Evolutionary conservation across 2,329 filamentous ascomycete genomes (phyloP).

Genomic region (Cladosporium austrohemisphaericum): DNA sequence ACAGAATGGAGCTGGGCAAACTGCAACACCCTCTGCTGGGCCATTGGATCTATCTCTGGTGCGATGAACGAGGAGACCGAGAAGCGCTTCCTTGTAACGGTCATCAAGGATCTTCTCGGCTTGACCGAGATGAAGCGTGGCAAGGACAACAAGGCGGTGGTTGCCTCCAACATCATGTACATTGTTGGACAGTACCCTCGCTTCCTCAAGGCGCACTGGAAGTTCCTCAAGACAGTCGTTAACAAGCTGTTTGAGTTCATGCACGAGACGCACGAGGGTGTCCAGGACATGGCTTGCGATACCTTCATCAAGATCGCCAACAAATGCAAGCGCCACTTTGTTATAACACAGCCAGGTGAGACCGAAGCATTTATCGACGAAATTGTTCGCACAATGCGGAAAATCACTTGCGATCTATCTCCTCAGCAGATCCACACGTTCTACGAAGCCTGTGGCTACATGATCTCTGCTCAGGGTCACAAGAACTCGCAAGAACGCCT

Average conservation of each 20-base stretch:
- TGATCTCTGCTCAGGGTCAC: conserved; percentile 97
- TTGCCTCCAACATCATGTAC: conserved; percentile 99
- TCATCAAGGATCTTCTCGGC: conserved; percentile 95
- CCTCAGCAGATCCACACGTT: conserved; percentile 98
- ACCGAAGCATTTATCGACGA: conserved; percentile 96
- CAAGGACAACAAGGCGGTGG: conserved; percentile 98
- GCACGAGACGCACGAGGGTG: conserved; percentile 99
- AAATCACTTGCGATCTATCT: conserved; percentile 91
- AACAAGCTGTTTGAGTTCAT: conserved; percentile 99
- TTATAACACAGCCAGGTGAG: conserved; percentile 91
- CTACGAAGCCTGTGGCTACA: conserved; percentile 97
- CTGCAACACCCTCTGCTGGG: conserved; percentile 99
- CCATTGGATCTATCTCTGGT: conserved; percentile 95
- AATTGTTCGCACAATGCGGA: conserved; percentile 91
- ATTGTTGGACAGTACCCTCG: conserved; percentile 98
- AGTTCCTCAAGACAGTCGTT: conserved; percentile 98
- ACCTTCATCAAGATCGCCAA: conserved; percentile 99
- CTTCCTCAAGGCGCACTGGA: conserved; percentile 99
- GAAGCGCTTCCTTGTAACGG: conserved; percentile 95
- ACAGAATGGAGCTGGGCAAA: conserved; percentile 99
- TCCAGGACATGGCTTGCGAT: conserved; percentile 99
- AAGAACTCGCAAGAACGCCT: conserved; percentile 89
- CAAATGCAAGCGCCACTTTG: conserved; percentile 96
- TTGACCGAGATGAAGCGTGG: conserved; percentile 98
- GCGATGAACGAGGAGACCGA: conserved; percentile 99